Evolutionary conservation across 257 asterid species (phyloP), one percentile per base, ranked within the genome.

Genomic region (Salvia splendens): DNA sequence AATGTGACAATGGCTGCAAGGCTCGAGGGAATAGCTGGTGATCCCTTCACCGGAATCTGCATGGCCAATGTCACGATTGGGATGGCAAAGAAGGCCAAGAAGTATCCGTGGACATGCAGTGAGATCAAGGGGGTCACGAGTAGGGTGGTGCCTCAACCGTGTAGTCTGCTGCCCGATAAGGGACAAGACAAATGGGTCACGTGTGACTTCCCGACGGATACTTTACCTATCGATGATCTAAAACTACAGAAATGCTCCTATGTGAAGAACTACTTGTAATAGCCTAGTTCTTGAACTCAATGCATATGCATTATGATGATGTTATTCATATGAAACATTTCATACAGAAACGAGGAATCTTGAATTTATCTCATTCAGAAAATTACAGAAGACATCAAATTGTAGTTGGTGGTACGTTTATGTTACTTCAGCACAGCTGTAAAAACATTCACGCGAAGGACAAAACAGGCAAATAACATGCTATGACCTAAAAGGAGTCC

Each of bases 11-110:
- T 83, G 90, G 96, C 92, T 0, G 98, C 78, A 3, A 71, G 91
- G 62, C 73, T 92, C 38, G 95, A 89, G 80, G 98, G 98, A 11
- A 24, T 24, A 24, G 1, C 30, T 3, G 30, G 30, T 24, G 30
- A 89, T 72, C 84, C 95, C 0, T 92, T 92, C 74, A 92, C 87
- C 0, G 86, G 89, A 7, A 86, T 92, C 15, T 91, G 97, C 58
- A 77, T 91, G 15, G 85, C 96, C 11, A 91, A 91, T 78, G 86
- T 78, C 48, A 91, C 95, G 0, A 86, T 91, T 62, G 80, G 84
- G 8, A 70, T 91, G 89, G 91, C 93, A 0, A 77, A 75, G 81
- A 87, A 83, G 83, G 80, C 87, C 0, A 81, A 84, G 80, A 86
- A 91, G 81, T 61, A 79, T 62, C 96, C 93, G 0, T 91, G 95